phyloP scores from a whole-genome alignment of 495 filamentous ascomycete genomes.

The Corynascus novoguineensis region DNA sequence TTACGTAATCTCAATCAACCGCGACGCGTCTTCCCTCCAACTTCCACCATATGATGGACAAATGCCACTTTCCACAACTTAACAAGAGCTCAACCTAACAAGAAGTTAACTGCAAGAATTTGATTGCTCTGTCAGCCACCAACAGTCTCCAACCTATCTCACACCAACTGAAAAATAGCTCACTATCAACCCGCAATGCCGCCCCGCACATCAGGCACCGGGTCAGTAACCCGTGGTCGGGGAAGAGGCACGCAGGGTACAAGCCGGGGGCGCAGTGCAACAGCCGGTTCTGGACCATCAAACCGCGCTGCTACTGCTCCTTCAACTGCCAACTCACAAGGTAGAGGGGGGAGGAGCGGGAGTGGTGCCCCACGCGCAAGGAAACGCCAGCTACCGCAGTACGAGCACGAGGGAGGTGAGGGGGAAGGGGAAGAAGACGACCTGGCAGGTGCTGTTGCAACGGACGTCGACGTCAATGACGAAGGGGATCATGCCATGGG shows the following conservation, averaged over 20 bases:
- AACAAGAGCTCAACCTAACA: not conserved
- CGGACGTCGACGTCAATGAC: slow-evolving; percentile 10
- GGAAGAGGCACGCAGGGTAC: not conserved
- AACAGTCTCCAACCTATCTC: not conserved
- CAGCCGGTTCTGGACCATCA: not conserved
- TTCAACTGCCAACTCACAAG: not conserved
- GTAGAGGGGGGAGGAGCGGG: not conserved
- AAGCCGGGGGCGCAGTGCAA: not conserved
- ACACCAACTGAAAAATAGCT: not conserved
- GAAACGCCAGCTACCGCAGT: not conserved
- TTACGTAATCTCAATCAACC: not conserved
- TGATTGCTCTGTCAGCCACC: too few species aligned
- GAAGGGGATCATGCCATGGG: slow-evolving; percentile 21
- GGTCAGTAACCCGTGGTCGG: slow-evolving; percentile 1
- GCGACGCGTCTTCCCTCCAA: not conserved
- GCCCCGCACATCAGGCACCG: slow-evolving; percentile 11
- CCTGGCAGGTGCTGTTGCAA: slow-evolving; percentile 15
- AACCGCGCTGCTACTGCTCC: not conserved
- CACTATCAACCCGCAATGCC: slow-evolving; percentile 9
- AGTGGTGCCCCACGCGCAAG: not conserved
- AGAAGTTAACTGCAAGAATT: too few species aligned
- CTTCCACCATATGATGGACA: not conserved
- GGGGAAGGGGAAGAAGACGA: not conserved
- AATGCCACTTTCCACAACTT: not conserved
- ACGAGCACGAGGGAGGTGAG: not conserved